Evolutionary conservation across 192 early-diverging fungal species (phyloP).

Genomic region (Umbelopsis sp.): DNA sequence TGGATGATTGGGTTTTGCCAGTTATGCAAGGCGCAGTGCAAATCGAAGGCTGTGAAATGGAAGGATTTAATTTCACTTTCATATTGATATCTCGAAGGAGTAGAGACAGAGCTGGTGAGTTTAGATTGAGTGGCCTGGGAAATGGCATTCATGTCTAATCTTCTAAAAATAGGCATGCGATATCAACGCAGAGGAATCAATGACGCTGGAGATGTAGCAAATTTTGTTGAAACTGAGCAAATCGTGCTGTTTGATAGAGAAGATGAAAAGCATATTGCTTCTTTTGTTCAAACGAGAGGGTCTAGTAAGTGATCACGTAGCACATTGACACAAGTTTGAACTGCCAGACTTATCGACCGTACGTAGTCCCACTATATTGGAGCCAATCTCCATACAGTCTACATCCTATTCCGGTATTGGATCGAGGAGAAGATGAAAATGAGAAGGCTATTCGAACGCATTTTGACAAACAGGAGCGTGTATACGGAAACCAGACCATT

Average conservation of each 20-base stretch:
- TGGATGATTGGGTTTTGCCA: slow-evolving; percentile 58
- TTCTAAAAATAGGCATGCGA: slow-evolving; percentile 63
- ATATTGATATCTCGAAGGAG: slow-evolving; percentile 72
- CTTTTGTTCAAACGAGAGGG: slow-evolving; percentile 91
- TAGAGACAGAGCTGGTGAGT: slow-evolving; percentile 52
- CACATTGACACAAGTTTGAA: too few species aligned
- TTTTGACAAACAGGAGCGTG: slow-evolving; percentile 50
- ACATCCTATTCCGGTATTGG: slow-evolving; percentile 66
- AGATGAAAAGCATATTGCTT: slow-evolving; percentile 56
- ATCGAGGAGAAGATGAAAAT: slow-evolving; percentile 57
- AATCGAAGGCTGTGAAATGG: slow-evolving; percentile 62
- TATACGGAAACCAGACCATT: slow-evolving; percentile 59
- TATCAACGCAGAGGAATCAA: slow-evolving; percentile 92
- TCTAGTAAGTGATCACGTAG: slow-evolving; percentile 55
- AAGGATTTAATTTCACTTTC: slow-evolving; percentile 63
- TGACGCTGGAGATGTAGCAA: slow-evolving; percentile 83
- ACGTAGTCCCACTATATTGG: slow-evolving; percentile 69
- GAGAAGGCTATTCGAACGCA: slow-evolving; percentile 55
- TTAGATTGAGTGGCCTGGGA: background rate
- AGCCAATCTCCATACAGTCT: slow-evolving; percentile 70
- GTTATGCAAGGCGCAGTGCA: slow-evolving; percentile 75
- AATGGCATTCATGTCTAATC: background rate
- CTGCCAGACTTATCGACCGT: background rate
- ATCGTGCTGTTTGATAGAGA: slow-evolving; percentile 65
- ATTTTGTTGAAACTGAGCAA: slow-evolving; percentile 98